Conservation (phyloP, 768 basidiomycete genomes). For the Boletus barrowsii region DNA sequence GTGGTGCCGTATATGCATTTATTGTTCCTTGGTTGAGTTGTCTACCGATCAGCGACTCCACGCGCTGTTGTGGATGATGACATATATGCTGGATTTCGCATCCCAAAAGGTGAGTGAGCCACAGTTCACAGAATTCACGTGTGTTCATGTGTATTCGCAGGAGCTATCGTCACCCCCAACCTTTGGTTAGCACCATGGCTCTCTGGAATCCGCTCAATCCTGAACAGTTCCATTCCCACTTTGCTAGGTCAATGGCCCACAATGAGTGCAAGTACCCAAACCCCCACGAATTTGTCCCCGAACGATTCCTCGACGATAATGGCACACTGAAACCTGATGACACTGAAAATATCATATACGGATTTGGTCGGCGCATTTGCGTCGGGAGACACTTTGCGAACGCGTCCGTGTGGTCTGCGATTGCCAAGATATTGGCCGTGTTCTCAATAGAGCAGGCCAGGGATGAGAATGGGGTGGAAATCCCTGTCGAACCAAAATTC, state of each 20-base stretch:
- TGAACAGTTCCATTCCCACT: neutral
- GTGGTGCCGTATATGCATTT: neutral
- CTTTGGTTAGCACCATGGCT: constrained; percentile 12
- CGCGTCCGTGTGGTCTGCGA: constrained; percentile 22
- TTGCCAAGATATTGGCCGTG: constrained; percentile 16
- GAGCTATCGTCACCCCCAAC: constrained; percentile 16
- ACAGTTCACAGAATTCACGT: neutral
- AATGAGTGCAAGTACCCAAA: constrained; percentile 35
- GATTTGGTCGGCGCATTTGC: constrained; percentile 32
- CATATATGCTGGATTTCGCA: constrained; percentile 44
- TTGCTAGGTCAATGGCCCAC: constrained; percentile 22
- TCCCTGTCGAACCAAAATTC: constrained; percentile 15
- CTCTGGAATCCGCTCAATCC: neutral
- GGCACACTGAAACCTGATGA: constrained; percentile 16
- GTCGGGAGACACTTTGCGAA: constrained; percentile 28
- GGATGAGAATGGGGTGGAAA: constrained; percentile 20
- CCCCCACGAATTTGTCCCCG: constrained; percentile 37
- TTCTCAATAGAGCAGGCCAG: constrained; percentile 16
- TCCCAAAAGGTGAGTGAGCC: constrained; percentile 38
- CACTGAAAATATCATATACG: constrained; percentile 14
- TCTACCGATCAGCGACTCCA: constrained; percentile 20
- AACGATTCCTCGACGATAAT: constrained; percentile 36
- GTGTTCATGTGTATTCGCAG: constrained; percentile 3
- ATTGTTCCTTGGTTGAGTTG: neutral
- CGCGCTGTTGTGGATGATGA: constrained; percentile 39